These are phyloP conservation scores for Ballota nigra DNA, from an alignment of 257 asterid genomes.

Conservation along the genomic window DNA sequence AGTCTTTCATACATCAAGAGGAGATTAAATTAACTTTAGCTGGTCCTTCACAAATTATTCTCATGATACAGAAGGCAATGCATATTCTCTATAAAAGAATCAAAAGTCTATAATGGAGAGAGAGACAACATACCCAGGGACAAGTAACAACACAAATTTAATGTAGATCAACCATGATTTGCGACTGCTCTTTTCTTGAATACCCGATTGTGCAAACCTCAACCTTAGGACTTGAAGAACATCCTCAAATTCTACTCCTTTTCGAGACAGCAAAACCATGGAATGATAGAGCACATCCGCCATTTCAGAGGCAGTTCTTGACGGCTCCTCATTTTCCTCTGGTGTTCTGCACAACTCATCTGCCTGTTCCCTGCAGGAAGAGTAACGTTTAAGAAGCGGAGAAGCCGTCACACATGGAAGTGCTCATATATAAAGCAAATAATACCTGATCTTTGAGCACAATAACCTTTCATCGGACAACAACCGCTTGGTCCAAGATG, in stretches of 20 bases:
- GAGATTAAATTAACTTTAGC: no score
- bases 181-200: conserved; percentile 74
- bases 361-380: conserved; percentile 68
- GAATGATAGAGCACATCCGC: conserved; percentile 79
- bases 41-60: no score
- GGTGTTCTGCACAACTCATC: conserved; percentile 78
- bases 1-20: no score
- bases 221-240: conserved; percentile 65
- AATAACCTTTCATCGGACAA: conserved; percentile 55
- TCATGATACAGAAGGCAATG: no score
- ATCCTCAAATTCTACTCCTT: conserved; percentile 72
- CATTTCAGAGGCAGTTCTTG: conserved; percentile 75
- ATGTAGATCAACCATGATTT: no score
- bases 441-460: conserved; percentile 80
- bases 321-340: conserved; percentile 68
- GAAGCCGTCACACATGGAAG: not conserved
- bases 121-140: no score
- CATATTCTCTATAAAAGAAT: no score
- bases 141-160: no score
- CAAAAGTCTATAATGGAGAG: no score
- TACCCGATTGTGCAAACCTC: conserved; percentile 77
- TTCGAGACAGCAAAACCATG: conserved; percentile 68
- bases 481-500: conserved; percentile 81
- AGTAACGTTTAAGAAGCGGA: not conserved
- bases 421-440: not conserved